Evolutionary conservation across 768 basidiomycete genomes (phyloP).

Genomic region (Boletus tomentosulus): DNA sequence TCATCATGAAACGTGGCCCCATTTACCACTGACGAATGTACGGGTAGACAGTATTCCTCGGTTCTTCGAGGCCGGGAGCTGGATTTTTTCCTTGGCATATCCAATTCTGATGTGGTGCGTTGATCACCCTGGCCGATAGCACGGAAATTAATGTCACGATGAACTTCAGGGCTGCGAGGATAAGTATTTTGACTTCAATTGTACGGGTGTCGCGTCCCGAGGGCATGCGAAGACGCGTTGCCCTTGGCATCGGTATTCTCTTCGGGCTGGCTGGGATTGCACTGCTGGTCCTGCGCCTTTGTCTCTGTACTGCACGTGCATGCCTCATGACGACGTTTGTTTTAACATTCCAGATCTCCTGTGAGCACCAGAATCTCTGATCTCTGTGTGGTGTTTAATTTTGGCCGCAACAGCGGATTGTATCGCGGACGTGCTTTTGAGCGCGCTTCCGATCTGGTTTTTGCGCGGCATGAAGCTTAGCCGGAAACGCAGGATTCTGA

Average conservation of each 20-base stretch:
- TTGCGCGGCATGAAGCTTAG: constrained; percentile 12
- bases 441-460: constrained; percentile 16
- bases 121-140: neutral
- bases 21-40: neutral
- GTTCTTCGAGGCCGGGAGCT: constrained; percentile 5
- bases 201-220: constrained; percentile 20
- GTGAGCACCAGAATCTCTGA: constrained; percentile 5
- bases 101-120: constrained; percentile 13
- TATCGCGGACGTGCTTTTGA: constrained; percentile 19
- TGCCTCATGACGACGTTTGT: constrained; percentile 5
- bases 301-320: neutral
- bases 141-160: neutral
- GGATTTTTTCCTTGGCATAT: constrained; percentile 17
- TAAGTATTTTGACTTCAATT: constrained; percentile 24
- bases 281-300: constrained; percentile 8
- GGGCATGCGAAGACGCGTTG: constrained; percentile 2
- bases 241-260: constrained; percentile 7
- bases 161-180: constrained; percentile 18
- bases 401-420: constrained; percentile 16
- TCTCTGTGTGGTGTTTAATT: neutral
- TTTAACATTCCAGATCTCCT: constrained; percentile 9
- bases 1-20: neutral
- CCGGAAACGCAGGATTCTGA: constrained; percentile 13
- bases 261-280: constrained; percentile 14
- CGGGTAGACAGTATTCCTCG: constrained; percentile 2